These are phyloP conservation scores for Penicillium glabrum DNA, from an alignment of 2,329 filamentous ascomycete genomes.

Conservation along the genomic window DNA sequence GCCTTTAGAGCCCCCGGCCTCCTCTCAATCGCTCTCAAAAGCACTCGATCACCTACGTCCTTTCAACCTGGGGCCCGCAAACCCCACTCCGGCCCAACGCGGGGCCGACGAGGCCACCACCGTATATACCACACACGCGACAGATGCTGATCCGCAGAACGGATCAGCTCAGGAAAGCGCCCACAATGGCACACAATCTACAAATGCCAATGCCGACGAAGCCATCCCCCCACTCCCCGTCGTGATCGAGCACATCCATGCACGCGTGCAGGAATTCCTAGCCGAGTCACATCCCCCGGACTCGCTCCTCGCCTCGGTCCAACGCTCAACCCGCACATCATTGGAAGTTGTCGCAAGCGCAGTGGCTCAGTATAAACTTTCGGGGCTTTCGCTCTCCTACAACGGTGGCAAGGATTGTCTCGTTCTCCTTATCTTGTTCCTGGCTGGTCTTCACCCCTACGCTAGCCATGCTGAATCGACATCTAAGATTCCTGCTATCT, in stretches of 20 bases:
- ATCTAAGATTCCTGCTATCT: slow-evolving; percentile 71
- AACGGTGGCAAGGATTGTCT: slow-evolving; percentile 98
- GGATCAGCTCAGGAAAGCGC: slow-evolving; percentile 5
- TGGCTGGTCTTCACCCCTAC: slow-evolving; percentile 60
- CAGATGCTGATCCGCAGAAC: slow-evolving; percentile 1
- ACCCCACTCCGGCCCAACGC: slow-evolving; percentile 4
- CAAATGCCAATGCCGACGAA: background rate
- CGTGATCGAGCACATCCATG: slow-evolving; percentile 66
- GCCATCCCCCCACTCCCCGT: slow-evolving; percentile 44
- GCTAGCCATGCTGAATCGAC: slow-evolving; percentile 28
- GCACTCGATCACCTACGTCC: slow-evolving; percentile 18
- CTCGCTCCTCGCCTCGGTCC: slow-evolving; percentile 60
- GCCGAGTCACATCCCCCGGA: slow-evolving; percentile 57
- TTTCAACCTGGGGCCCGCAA: slow-evolving; percentile 2
- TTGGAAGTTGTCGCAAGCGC: slow-evolving; percentile 74
- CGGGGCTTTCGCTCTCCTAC: slow-evolving; percentile 85
- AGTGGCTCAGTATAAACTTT: slow-evolving; percentile 71
- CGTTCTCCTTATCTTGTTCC: slow-evolving; percentile 83
- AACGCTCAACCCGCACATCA: slow-evolving; percentile 71
- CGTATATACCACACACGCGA: background rate
- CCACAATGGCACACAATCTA: slow-evolving; percentile 5
- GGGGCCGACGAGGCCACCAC: slow-evolving; percentile 2
- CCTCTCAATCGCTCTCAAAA: slow-evolving; percentile 3
- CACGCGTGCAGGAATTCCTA: slow-evolving; percentile 64
- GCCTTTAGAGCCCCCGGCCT: background rate